phyloP scores from a whole-genome alignment of 108 stramenopile genomes.

The Skeletonema menzelii region DNA sequence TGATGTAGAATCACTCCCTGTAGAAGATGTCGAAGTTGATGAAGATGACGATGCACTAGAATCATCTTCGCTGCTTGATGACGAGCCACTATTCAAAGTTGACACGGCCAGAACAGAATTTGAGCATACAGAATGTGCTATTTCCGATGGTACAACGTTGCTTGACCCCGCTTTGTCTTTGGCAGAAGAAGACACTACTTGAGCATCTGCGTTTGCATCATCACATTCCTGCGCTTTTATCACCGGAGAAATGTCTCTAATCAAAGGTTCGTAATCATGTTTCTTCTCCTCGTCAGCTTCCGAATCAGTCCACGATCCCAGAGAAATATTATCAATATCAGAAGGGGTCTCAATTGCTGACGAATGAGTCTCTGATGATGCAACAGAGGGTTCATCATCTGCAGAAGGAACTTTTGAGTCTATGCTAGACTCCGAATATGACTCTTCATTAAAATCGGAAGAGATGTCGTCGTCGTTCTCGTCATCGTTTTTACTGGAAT shows the following conservation, averaged over 20 bases:
- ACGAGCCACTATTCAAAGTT: neutral
- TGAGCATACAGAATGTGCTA: neutral
- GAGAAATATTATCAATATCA: constrained; percentile 37
- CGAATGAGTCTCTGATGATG: constrained; percentile 27
- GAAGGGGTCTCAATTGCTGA: constrained; percentile 49
- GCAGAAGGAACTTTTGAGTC: neutral
- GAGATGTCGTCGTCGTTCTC: neutral
- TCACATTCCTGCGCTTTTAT: neutral
- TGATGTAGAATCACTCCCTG: constrained; percentile 8
- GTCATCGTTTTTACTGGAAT: neutral
- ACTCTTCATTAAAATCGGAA: neutral
- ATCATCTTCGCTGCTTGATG: neutral
- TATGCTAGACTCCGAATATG: neutral
- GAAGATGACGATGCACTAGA: constrained; percentile 9
- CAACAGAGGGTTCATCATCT: neutral
- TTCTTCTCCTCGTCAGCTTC: constrained; percentile 17
- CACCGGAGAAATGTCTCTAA: neutral
- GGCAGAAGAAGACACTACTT: neutral
- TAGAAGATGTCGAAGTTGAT: constrained; percentile 11
- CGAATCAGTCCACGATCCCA: constrained; percentile 43
- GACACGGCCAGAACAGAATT: neutral
- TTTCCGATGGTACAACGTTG: neutral
- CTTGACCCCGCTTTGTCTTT: neutral
- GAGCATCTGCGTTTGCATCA: neutral
- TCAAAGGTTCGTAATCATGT: neutral